These are phyloP conservation scores for Beta corolliflora DNA, from an alignment of 179 eudicot species.

Conservation along the genomic window DNA sequence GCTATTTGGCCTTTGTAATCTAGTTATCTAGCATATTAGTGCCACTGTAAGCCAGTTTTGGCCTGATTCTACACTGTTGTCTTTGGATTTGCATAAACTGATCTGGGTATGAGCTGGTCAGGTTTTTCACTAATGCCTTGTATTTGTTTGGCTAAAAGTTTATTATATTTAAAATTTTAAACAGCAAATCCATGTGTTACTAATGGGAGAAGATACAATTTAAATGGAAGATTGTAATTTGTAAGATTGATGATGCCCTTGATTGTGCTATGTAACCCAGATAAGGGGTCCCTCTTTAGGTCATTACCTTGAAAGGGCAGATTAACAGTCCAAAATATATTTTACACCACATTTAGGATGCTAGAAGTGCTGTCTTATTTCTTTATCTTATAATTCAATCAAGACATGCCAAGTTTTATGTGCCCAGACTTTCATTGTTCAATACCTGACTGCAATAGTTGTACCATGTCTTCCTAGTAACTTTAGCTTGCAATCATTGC, in stretches of 20 bases:
- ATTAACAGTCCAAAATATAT: background rate
- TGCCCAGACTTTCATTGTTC: background rate
- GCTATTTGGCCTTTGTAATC: background rate
- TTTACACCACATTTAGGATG: background rate
- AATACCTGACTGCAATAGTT: background rate
- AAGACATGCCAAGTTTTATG: background rate
- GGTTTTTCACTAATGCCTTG: background rate
- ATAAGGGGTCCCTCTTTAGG: background rate
- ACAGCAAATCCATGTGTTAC: background rate
- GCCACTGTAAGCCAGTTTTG: background rate
- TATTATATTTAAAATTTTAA: background rate
- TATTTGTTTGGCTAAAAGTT: background rate
- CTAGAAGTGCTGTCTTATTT: background rate
- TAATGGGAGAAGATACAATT: background rate
- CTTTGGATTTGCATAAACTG: background rate
- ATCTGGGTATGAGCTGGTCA: background rate
- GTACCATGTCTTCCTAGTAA: background rate
- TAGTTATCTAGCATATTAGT: background rate
- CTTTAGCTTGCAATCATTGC: background rate
- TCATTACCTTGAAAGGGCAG: background rate
- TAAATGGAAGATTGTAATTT: background rate
- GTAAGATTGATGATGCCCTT: background rate
- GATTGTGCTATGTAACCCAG: background rate
- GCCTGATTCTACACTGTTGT: background rate
- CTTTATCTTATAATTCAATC: background rate